Percentiles rank a stretch among this genome's conserved stretches.
These are phyloP conservation scores for Talaromyces wortmannii DNA, from an alignment of 495 filamentous ascomycete genomes.

Conservation along the genomic window DNA sequence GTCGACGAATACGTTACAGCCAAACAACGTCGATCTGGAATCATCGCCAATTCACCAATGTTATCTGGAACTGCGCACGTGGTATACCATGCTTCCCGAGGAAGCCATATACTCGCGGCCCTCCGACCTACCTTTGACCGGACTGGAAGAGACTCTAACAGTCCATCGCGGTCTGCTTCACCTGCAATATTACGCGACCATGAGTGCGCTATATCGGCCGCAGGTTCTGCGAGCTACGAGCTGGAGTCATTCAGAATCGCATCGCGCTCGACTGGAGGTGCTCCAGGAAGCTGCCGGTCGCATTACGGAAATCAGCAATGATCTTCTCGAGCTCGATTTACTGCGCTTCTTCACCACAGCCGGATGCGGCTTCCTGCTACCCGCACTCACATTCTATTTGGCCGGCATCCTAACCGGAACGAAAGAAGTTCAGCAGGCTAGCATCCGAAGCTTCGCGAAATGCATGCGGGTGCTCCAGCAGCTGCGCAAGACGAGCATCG, in stretches of 20 bases:
- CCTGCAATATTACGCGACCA: neutral
- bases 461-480: neutral
- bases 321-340: neutral
- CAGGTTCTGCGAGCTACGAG: neutral
- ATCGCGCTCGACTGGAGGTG: neutral
- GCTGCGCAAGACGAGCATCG: neutral
- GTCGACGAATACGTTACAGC: neutral
- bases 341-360: neutral
- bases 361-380: neutral
- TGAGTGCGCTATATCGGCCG: neutral
- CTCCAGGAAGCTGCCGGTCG: neutral
- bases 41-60: neutral
- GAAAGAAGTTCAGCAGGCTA: neutral
- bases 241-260: neutral
- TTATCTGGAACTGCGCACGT: neutral
- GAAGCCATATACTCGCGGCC: neutral
- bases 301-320: neutral
- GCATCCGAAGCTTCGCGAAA: neutral
- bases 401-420: neutral
- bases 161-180: neutral
- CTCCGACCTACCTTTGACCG: neutral
- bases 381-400: slow-evolving; percentile 1
- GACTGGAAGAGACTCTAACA: neutral
- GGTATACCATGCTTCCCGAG: neutral
- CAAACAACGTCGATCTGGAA: neutral